phyloP scores from a whole-genome alignment of 1,139 yeast genomes.

The Hansenula sp. region DNA sequence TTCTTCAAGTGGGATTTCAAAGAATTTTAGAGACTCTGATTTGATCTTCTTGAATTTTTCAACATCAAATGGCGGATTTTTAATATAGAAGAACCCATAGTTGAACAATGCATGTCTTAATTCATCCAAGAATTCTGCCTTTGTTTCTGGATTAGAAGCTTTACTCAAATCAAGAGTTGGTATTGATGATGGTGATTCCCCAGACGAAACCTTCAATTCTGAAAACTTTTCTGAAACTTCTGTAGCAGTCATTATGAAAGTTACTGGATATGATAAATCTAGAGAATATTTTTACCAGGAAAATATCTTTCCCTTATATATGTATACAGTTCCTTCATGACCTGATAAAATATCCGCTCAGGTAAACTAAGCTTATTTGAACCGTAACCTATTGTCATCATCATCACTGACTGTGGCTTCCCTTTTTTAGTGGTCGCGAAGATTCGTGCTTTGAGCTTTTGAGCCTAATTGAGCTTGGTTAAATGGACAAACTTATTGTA shows the following conservation, averaged over 20 bases:
- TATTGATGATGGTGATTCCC: constrained; percentile 8
- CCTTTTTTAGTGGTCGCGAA: too few relatives aligned
- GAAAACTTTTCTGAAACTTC: neutral
- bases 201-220: neutral
- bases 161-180: constrained; percentile 22
- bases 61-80: constrained; percentile 27
- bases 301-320: too few relatives aligned
- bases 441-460: too few relatives aligned
- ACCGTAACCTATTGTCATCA: too few relatives aligned
- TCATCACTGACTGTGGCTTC: too few relatives aligned
- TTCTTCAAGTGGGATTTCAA: constrained; percentile 47
- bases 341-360: too few relatives aligned
- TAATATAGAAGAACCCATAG: constrained; percentile 56
- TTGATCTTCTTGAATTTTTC: constrained; percentile 38
- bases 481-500: too few relatives aligned
- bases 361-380: too few relatives aligned
- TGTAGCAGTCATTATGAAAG: neutral
- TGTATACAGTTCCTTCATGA: too few relatives aligned
- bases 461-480: too few relatives aligned
- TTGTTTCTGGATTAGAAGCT: constrained; percentile 32
- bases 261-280: too few relatives aligned
- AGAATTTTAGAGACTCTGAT: constrained; percentile 42
- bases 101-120: constrained; percentile 53
- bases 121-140: constrained; percentile 38
- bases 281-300: too few relatives aligned